Evolutionary conservation across 768 basidiomycete species (phyloP).

Genomic region (Hypsizygus marmoreus): DNA sequence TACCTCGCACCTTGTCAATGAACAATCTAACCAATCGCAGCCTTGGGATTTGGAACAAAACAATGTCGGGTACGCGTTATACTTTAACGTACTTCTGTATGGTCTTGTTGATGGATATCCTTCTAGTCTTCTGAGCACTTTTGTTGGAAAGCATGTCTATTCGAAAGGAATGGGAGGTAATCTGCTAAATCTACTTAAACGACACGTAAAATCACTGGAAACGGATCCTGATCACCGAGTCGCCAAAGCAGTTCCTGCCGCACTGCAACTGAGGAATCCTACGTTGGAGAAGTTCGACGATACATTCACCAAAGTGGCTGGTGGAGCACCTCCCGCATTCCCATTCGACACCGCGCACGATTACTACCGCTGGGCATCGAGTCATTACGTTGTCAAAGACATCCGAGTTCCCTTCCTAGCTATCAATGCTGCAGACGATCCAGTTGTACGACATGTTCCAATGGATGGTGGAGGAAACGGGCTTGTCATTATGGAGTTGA

Average conservation of each 20-base stretch:
- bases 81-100: slow-evolving; percentile 12
- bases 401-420: slow-evolving; percentile 76
- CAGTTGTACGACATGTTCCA: slow-evolving; percentile 67
- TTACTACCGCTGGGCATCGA: slow-evolving; percentile 57
- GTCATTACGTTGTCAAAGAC: slow-evolving; percentile 56
- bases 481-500: slow-evolving; percentile 61
- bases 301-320: slow-evolving; percentile 64
- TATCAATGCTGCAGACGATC: slow-evolving; percentile 78
- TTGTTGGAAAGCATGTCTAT: slow-evolving; percentile 65
- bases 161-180: slow-evolving; percentile 81
- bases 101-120: slow-evolving; percentile 8
- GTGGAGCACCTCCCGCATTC: slow-evolving; percentile 62
- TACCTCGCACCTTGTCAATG: slow-evolving; percentile 12
- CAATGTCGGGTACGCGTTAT: slow-evolving; percentile 41
- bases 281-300: slow-evolving; percentile 63
- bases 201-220: slow-evolving; percentile 49
- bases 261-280: slow-evolving; percentile 51
- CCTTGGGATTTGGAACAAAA: slow-evolving; percentile 57
- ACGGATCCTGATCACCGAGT: slow-evolving; percentile 53
- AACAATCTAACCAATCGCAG: slow-evolving; percentile 31
- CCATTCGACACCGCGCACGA: slow-evolving; percentile 48
- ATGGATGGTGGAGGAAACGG: slow-evolving; percentile 54
- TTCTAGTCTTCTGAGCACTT: slow-evolving; percentile 54
- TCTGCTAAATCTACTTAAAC: slow-evolving; percentile 56
- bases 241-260: slow-evolving; percentile 46